Conservation (phyloP, 2,329 filamentous ascomycete species). For the Diplocarpon mali region DNA sequence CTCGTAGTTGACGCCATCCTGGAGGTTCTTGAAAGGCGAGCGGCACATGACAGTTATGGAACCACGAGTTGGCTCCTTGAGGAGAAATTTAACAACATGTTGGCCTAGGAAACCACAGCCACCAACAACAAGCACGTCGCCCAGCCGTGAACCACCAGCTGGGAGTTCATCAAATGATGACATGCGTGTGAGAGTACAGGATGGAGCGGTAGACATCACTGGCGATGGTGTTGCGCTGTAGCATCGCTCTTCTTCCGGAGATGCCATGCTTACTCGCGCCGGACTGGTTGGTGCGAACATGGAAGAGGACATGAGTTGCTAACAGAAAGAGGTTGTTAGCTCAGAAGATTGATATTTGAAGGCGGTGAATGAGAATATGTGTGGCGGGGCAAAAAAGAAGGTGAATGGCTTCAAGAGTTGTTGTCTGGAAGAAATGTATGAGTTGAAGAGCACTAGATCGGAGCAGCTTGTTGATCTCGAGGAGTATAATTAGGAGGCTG, state of each 20-base stretch:
- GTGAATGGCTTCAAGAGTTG: no score
- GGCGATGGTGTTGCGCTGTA: conserved; percentile 1
- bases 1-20: conserved; percentile 33
- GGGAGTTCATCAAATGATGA: conserved; percentile 2
- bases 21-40: conserved; percentile 30
- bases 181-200: conserved; percentile 2
- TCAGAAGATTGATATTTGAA: no score
- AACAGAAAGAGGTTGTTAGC: no score
- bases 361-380: no score
- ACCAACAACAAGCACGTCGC: conserved; percentile 6
- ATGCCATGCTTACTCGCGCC: no score
- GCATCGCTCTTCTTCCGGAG: neutral
- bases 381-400: no score
- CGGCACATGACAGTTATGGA: conserved; percentile 36
- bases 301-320: no score
- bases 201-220: neutral
- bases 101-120: conserved; percentile 34
- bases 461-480: no score
- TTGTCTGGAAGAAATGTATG: no score
- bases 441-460: no score
- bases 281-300: no score
- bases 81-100: conserved; percentile 38
- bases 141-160: neutral
- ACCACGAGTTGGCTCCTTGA: conserved; percentile 29
- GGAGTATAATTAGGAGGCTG: no score